Percentiles rank a stretch among this genome's conserved stretches.
These are phyloP conservation scores for Ailanthus altissimus DNA, from an alignment of 345 rosid species.

Conservation along the genomic window DNA sequence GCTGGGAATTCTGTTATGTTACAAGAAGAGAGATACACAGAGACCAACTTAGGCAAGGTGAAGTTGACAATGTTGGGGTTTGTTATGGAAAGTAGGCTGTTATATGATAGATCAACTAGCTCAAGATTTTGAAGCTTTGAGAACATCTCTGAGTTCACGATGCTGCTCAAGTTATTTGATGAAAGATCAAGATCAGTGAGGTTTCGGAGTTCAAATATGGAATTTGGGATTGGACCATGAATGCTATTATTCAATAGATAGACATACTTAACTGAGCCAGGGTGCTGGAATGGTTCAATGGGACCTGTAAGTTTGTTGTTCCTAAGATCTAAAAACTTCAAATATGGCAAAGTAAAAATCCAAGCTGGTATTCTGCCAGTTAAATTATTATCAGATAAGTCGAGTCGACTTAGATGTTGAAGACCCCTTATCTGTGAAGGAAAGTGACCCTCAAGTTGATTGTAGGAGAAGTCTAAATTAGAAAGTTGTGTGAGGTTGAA, in stretches of 20 bases:
- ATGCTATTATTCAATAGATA: neutral
- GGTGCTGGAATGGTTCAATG: neutral
- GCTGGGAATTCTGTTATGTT: neutral
- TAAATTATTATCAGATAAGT: neutral
- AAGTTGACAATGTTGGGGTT: neutral
- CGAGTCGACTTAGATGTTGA: neutral
- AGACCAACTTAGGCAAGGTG: fast-evolving
- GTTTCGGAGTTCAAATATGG: neutral
- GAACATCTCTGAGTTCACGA: neutral
- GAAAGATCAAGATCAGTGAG: neutral
- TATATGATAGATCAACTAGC: neutral
- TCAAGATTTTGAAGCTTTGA: neutral
- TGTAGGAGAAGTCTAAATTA: no score
- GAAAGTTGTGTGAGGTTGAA: no score
- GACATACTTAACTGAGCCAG: neutral
- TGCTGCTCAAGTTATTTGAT: conserved; percentile 5
- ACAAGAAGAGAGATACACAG: no score
- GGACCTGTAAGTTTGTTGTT: neutral
- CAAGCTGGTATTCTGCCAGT: conserved; percentile 1
- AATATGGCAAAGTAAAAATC: conserved; percentile 12
- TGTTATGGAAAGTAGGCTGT: neutral
- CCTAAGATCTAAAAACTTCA: neutral
- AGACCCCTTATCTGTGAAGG: neutral
- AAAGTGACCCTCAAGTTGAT: neutral
- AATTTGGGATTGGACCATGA: neutral